Percentiles rank a stretch among this genome's conserved stretches.
These are phyloP conservation scores for Zoysia japonica DNA, from an alignment of 176 grass and related monocot species.

Conservation along the genomic window DNA sequence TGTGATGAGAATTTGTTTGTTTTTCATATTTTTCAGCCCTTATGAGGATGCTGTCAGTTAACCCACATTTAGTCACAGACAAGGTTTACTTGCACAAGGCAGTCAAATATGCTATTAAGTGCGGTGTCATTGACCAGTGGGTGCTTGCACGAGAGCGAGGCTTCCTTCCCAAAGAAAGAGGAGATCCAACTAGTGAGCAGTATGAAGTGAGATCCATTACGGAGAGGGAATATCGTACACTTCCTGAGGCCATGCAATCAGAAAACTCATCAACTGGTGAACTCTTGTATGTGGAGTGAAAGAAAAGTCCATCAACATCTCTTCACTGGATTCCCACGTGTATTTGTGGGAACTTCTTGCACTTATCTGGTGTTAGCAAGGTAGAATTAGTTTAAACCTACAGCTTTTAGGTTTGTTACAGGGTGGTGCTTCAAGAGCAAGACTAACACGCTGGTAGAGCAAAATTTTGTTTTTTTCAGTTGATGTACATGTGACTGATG, in stretches of 20 bases:
- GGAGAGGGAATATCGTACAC: slow-evolving; percentile 62
- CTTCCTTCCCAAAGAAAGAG: slow-evolving; percentile 55
- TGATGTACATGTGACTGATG: slow-evolving; percentile 12
- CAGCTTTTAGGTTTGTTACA: slow-evolving; percentile 39
- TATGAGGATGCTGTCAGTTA: slow-evolving; percentile 63
- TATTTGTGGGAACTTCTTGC: slow-evolving; percentile 1
- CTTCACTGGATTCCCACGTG: background rate
- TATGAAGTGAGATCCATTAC: slow-evolving; percentile 46
- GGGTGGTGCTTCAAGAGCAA: slow-evolving; percentile 22
- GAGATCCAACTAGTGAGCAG: slow-evolving; percentile 25
- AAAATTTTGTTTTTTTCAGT: background rate
- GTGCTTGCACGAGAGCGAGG: slow-evolving; percentile 50
- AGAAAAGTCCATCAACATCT: background rate
- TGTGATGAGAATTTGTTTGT: slow-evolving; percentile 7
- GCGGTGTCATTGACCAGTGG: slow-evolving; percentile 73
- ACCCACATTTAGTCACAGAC: slow-evolving; percentile 59
- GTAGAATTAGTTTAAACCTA: slow-evolving; percentile 27
- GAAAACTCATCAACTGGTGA: background rate
- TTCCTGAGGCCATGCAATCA: slow-evolving; percentile 22
- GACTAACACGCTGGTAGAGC: slow-evolving; percentile 18
- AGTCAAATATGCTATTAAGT: slow-evolving; percentile 64
- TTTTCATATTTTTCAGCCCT: slow-evolving; percentile 57
- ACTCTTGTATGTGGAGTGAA: slow-evolving; percentile 41
- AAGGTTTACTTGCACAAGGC: slow-evolving; percentile 63
- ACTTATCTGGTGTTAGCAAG: slow-evolving; percentile 5